Base-by-base conservation (phyloP, 306 rosid genomes). In the Ochetophila trinervis region DNA sequence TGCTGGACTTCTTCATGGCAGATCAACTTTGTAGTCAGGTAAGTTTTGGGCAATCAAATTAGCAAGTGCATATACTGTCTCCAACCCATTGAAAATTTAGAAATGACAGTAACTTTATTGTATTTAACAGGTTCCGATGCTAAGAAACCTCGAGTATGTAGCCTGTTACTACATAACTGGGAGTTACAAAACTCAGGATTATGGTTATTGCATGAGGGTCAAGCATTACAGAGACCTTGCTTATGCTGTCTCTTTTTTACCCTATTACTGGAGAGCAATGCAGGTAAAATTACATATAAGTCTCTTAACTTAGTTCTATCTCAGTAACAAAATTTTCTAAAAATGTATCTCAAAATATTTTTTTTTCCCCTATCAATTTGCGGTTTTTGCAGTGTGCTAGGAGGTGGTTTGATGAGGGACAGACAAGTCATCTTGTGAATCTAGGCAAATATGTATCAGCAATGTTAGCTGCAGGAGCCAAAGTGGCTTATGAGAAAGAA, bases 1-100 rank as follows among this genome's bases (percentile, higher is more conserved):
- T 94, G 99, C 84, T 94, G 63, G 99, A 94, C 82, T 94, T 94
- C 84, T 94, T 94, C 88, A 90, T 94, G 99, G 99, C 99, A 37
- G 99, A 94, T 71, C 99, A 94, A 77, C 91, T 94, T 70, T 94
- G 99, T 72, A 94, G 99, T 79, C 99, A 94, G 97, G 99, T 94
- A 88, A 1, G 42, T 34, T 48, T 54, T 53, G 30, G 1, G 20
- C 14, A 52, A n/a, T 13, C 20, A 6, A 42, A 44, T 19, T 30
- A n/a, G 15, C 2, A 27, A 27, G 32, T 27, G 32, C 32, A 6
- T 32, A 1, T 2, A 61, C 14, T 11, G 14, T 54, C 49, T 50
- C 16, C 3, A 42, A 4, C 17, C 15, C 53, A 36, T 42, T 15
- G 51, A 42, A 50, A 49, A n/a, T 19, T 40, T 58, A 47, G 17